Percentiles rank a stretch among this genome's conserved stretches.
Conservation (phyloP, 2,329 filamentous ascomycete genomes). For the Aspergillus phoenicis region DNA sequence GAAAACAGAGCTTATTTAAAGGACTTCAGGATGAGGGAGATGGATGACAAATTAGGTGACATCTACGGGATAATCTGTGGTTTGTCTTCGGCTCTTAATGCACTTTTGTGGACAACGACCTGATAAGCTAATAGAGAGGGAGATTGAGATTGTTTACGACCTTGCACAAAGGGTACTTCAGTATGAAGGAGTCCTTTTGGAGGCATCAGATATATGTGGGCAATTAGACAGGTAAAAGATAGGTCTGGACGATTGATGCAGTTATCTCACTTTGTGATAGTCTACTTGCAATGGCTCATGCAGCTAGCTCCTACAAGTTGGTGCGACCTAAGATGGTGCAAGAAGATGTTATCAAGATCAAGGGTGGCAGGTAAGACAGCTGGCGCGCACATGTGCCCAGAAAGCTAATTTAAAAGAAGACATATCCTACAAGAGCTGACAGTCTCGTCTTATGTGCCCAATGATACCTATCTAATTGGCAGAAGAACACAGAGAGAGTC, state of each 20-base stretch:
- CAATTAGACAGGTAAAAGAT: slow-evolving; percentile 70
- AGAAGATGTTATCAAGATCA: slow-evolving; percentile 71
- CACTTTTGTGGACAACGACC: neutral
- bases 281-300: slow-evolving; percentile 75
- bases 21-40: slow-evolving; percentile 74
- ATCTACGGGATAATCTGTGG: slow-evolving; percentile 81
- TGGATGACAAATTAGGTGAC: slow-evolving; percentile 82
- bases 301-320: slow-evolving; percentile 74
- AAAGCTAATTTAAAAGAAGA: slow-evolving; percentile 36
- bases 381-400: neutral
- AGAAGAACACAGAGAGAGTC: slow-evolving; percentile 42
- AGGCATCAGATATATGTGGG: slow-evolving; percentile 77
- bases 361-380: slow-evolving; percentile 65
- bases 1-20: slow-evolving; percentile 81
- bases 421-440: slow-evolving; percentile 86
- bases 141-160: slow-evolving; percentile 83
- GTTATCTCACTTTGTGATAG: slow-evolving; percentile 43
- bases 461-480: slow-evolving; percentile 71
- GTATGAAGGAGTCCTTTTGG: slow-evolving; percentile 66
- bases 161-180: slow-evolving; percentile 72
- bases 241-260: too few species aligned
- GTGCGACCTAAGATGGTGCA: slow-evolving; percentile 68
- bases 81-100: slow-evolving; percentile 35
- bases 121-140: slow-evolving; percentile 63
- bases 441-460: slow-evolving; percentile 78